Evolutionary conservation across 1,139 yeast genomes (phyloP), one percentile per base, ranked within the genome.

Genomic region (Hyphopichia pseudoburtonii): DNA sequence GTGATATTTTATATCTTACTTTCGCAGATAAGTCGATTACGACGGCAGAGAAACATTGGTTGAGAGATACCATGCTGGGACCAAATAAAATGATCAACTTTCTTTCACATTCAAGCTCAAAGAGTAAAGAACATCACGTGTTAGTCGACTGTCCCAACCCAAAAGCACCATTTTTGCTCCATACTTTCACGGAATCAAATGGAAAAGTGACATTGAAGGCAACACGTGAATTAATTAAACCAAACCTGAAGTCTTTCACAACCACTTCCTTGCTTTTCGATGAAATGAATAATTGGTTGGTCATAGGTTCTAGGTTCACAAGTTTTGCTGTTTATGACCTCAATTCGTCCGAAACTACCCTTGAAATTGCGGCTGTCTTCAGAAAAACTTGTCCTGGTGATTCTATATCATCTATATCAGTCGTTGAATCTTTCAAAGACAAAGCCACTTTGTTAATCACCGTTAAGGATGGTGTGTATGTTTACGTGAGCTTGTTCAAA

Each of bases 281-380:
- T 43, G 43, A 54, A 2, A 46, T 44, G 0, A 64, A 62, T 28
- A 51, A 61, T 17, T 64, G 70, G 57, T 51, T 86, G 5, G 53
- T 86, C 18, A 57, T 88, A 22, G 95, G 95, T 0, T 86, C 94
- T 2, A 66, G 95, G 40, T 78, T 74, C 51, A 86, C 88, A 10
- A 76, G 87, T 1, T 34, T 87, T 8, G 79, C 82, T 5, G 56
- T 80, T 1, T 86, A 80, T 48, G 66, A 74, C 35, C 49, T 82
- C 11, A 46, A 49, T 3, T 15, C 12, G 5, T 7, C n/a, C 3
- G n/a, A 17, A 10, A 17, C 19, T 7, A 35, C 47, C 6, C 34
- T 35, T 9, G 28, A 35, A 5, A 46, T 62, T 18, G 37, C 52
- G 3, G 49, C 55, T 1, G 48, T 73, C 12, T 75, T 74, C 64